Conservation (phyloP, 371 early-diverging fungal genomes). For the Umbelopsis sp. region DNA sequence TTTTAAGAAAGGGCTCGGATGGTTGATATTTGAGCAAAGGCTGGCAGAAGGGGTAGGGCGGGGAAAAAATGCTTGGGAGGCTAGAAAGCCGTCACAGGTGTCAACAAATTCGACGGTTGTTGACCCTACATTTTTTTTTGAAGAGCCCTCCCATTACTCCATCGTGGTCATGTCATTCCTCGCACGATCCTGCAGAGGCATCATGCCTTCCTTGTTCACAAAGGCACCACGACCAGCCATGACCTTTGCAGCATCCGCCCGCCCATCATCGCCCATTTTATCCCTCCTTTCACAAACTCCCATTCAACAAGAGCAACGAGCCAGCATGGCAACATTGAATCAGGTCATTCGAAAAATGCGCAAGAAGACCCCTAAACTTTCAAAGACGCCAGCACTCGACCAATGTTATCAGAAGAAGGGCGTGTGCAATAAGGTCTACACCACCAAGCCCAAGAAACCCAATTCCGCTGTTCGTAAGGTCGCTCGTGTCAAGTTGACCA, state of each 20-base stretch:
- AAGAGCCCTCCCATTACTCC: background rate
- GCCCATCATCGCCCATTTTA: constrained; percentile 10
- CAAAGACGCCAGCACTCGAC: constrained; percentile 89
- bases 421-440: constrained; percentile 94
- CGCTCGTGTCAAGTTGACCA: constrained; percentile 82
- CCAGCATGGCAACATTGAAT: constrained; percentile 89
- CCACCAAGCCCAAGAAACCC: constrained; percentile 92
- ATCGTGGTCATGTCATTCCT: constrained; percentile 6
- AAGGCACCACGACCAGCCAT: background rate
- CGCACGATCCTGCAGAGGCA: constrained; percentile 6
- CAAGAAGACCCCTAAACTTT: constrained; percentile 65
- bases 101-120: background rate
- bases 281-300: constrained; percentile 22
- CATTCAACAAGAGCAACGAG: constrained; percentile 31
- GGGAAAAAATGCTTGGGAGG: too few relatives aligned
- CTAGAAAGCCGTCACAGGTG: background rate
- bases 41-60: too few relatives aligned
- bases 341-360: constrained; percentile 92
- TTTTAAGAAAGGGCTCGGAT: too few relatives aligned
- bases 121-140: background rate
- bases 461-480: constrained; percentile 92
- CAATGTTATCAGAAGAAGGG: constrained; percentile 89
- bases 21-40: too few relatives aligned
- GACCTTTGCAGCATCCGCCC: background rate
- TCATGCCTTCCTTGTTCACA: background rate